Evolutionary conservation across 352 stramenopile genomes (phyloP).

Genomic region (Blastocystis hominis): DNA sequence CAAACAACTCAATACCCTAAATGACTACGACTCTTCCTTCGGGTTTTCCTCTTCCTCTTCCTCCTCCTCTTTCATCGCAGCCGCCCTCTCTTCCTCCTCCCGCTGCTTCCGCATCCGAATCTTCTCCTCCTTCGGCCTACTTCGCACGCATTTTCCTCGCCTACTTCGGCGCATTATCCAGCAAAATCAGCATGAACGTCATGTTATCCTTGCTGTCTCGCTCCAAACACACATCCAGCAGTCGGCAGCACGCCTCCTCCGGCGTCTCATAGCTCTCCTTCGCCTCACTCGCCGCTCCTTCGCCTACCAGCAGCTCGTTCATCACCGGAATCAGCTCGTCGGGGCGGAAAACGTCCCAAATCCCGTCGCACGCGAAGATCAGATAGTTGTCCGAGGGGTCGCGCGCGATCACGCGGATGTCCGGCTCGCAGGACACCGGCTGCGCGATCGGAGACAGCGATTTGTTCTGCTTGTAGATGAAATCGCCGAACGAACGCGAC

Average conservation of each 20-base stretch:
- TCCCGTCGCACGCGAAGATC: conserved; percentile 79
- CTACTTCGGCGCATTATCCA: conserved; percentile 59
- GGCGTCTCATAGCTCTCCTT: background rate
- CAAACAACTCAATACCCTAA: background rate
- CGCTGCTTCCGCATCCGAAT: background rate
- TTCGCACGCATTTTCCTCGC: background rate
- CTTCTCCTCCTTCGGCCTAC: conserved; percentile 3
- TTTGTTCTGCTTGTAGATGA: conserved; percentile 62
- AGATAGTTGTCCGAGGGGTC: conserved; percentile 75
- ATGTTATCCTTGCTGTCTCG: conserved; percentile 65
- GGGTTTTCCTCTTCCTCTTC: background rate
- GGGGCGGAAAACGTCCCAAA: conserved; percentile 80
- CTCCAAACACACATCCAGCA: conserved; percentile 63
- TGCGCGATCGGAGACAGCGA: conserved; percentile 62
- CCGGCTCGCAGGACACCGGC: conserved; percentile 73
- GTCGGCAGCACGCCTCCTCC: background rate
- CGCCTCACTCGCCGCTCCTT: conserved; percentile 64
- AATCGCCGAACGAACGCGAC: conserved; percentile 61
- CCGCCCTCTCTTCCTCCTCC: background rate
- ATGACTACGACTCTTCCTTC: background rate
- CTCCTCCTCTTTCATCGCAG: background rate
- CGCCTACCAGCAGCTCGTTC: conserved; percentile 66
- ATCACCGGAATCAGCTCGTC: conserved; percentile 64
- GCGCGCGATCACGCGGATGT: conserved; percentile 72
- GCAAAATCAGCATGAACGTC: conserved; percentile 62